Evolutionary conservation across 768 basidiomycete species (phyloP), one percentile per base, ranked within the genome.

Genomic region (Mycena capillaripes): DNA sequence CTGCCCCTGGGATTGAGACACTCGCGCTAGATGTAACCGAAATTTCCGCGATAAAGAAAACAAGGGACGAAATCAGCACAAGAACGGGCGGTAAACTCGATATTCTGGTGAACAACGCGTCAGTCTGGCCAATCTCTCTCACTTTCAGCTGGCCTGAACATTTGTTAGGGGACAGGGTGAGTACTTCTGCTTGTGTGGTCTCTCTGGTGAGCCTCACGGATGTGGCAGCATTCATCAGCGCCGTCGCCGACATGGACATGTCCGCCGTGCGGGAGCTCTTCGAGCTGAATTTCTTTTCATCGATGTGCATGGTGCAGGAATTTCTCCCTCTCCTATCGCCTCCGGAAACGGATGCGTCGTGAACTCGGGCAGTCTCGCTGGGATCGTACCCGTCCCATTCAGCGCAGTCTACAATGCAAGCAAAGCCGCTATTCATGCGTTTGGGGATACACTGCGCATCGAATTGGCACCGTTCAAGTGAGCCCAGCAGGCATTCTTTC

Each of bases 381-480:
- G 65, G 6, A 56, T 81, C 10, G 53, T 80, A 3, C 81, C 81
- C 16, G 36, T 71, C n/a, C 78, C 80, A 3, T 81, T 81, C 53
- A 64, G 76, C 25, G 70, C 66, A 17, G 68, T 72, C 8, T 82
- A 81, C 58, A 80, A 79, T 48, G 65, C 76, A 11, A 74, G 61
- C 58, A 82, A 82, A 55, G 81, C 82, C 3, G 82, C 80, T 2
- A 46, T 82, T 4, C 71, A 77, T 52, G 48, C 77, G 14, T 79
- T 78, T 40, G 58, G 76, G 11, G 74, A 82, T 53, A 80, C 79
- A 0, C 58, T 81, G 17, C 75, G 82, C 4, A 66, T 81, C 3
- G 82, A 82, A 57, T 61, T 82, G 40, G 77, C 70, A n/a, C 82
- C 82, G 4, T 81, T 82, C 69, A 70, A 71, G 79, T 78, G 55